Percentiles rank a stretch among this genome's conserved stretches.
Conservation (phyloP, 208 protist genomes). For the Crithidia thermophila region DNA sequence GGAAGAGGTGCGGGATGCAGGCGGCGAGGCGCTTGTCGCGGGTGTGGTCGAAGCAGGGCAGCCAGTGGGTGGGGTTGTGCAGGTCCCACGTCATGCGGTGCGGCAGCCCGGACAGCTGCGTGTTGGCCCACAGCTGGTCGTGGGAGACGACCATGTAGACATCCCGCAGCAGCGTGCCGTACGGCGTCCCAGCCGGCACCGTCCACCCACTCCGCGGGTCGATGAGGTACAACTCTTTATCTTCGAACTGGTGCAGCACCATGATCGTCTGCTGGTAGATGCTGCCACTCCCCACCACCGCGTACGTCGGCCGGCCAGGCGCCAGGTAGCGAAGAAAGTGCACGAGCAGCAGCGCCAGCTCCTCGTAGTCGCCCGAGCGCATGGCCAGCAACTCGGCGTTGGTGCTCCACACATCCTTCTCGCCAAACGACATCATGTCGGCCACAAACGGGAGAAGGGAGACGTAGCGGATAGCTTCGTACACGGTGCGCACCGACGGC, state of each 20-base stretch:
- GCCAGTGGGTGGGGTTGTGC: conserved; percentile 54
- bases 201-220: conserved; percentile 68
- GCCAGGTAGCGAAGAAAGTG: conserved; percentile 75
- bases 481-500: conserved; percentile 53
- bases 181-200: conserved; percentile 44
- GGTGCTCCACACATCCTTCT: conserved; percentile 77
- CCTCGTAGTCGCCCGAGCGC: conserved; percentile 72
- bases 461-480: conserved; percentile 82
- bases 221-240: conserved; percentile 60
- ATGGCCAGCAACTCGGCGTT: conserved; percentile 72
- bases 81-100: conserved; percentile 87
- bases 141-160: conserved; percentile 78
- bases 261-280: conserved; percentile 66
- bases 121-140: conserved; percentile 82
- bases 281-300: conserved; percentile 59
- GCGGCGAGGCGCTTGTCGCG: conserved; percentile 39
- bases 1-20: conserved; percentile 46
- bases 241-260: conserved; percentile 68
- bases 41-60: conserved; percentile 62
- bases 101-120: conserved; percentile 74
- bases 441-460: conserved; percentile 66
- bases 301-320: conserved; percentile 56
- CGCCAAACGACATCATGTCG: conserved; percentile 64
- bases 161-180: conserved; percentile 61
- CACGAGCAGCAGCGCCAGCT: conserved; percentile 76